Evolutionary conservation across 108 stramenopile genomes (phyloP).

Genomic region (Skeletonema tropicum): DNA sequence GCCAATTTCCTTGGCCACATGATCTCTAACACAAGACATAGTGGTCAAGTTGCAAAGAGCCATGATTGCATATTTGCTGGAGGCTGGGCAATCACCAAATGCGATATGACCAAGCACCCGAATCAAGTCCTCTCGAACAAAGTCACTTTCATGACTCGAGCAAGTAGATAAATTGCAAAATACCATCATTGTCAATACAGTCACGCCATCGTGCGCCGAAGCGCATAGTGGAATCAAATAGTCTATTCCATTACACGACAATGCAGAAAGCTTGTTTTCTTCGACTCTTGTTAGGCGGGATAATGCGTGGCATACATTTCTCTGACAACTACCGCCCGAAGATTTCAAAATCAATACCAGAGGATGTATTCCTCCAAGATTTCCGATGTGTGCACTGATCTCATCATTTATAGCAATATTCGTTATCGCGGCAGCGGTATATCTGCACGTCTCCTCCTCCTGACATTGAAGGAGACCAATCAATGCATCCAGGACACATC

Average conservation of each 20-base stretch:
- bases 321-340: conserved; percentile 15
- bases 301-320: conserved; percentile 20
- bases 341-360: conserved; percentile 22
- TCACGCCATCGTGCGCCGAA: conserved; percentile 42
- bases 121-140: conserved; percentile 59
- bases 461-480: conserved; percentile 31
- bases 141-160: conserved; percentile 46
- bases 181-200: conserved; percentile 59
- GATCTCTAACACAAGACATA: conserved; percentile 49
- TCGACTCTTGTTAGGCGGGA: conserved; percentile 27
- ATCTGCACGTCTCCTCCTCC: conserved; percentile 35
- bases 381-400: conserved; percentile 16
- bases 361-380: conserved; percentile 13
- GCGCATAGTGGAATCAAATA: conserved; percentile 38
- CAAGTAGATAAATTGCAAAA: conserved; percentile 73
- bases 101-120: conserved; percentile 55
- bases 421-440: conserved; percentile 21
- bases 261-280: conserved; percentile 24
- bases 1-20: conserved; percentile 57
- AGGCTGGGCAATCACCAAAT: conserved; percentile 37
- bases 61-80: conserved; percentile 63
- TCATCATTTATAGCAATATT: conserved; percentile 32
- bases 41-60: conserved; percentile 69
- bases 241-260: conserved; percentile 16
- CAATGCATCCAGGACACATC: conserved; percentile 12